These are phyloP conservation scores for Paracoccidioides lutzii DNA, from an alignment of 2,329 filamentous ascomycete genomes.

Conservation along the genomic window DNA sequence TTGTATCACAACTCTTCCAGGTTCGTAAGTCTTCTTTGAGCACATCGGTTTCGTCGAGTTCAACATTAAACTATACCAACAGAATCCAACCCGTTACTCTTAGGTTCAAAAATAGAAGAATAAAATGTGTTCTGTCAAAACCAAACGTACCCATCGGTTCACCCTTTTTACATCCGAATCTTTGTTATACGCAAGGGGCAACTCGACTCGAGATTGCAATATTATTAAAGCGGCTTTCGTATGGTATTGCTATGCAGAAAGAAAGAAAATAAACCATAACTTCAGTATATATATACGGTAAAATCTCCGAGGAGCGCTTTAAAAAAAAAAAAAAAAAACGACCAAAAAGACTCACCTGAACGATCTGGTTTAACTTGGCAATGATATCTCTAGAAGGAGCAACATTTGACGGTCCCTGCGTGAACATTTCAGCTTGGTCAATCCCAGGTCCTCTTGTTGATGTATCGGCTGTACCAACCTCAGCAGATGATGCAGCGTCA, in stretches of 20 bases:
- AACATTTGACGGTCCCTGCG: conserved; percentile 30
- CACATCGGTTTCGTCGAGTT: conserved; percentile 82
- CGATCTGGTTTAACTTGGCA: conserved; percentile 81
- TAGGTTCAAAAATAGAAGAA: not conserved
- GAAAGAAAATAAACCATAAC: conserved; percentile 6
- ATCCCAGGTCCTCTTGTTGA: conserved; percentile 37
- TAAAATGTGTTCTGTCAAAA: not conserved
- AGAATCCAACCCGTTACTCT: not conserved
- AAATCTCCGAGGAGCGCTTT: conserved; percentile 2
- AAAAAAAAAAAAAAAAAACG: not conserved
- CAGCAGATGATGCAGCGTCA: conserved; percentile 42
- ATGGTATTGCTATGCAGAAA: conserved; percentile 62
- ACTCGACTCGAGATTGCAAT: conserved; percentile 63
- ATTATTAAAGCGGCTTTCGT: conserved; percentile 77
- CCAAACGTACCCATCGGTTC: conserved; percentile 68
- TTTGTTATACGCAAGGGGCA: conserved; percentile 45
- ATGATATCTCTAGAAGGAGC: conserved; percentile 52
- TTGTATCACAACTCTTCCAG: conserved; percentile 70
- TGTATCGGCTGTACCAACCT: conserved; percentile 37
- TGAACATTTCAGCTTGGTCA: conserved; percentile 33
- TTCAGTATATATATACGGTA: conserved; percentile 24
- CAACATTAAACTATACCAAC: conserved; percentile 70
- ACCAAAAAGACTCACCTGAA: conserved; percentile 51
- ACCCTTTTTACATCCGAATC: conserved; percentile 50
- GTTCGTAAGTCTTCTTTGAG: conserved; percentile 66